A percentile compares a stretch with the other conserved stretches of the same genome.
Conservation (phyloP, 208 protist genomes). For the Leishmania aethiopica region DNA sequence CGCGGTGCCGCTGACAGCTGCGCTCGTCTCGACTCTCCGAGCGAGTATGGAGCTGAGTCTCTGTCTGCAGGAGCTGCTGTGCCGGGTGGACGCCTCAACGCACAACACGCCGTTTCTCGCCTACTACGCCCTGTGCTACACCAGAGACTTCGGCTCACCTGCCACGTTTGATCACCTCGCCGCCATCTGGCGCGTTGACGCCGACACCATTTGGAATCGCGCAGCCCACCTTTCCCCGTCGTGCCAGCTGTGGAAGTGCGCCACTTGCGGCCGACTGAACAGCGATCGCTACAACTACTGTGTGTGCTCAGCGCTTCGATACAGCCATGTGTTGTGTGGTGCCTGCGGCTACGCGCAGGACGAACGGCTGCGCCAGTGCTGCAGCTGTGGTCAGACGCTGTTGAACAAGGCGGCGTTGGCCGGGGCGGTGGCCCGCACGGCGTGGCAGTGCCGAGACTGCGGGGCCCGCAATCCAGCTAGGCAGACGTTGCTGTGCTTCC, state of each 20-base stretch:
- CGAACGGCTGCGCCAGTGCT: conserved; percentile 67
- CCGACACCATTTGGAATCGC: conserved; percentile 45
- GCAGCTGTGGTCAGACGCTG: conserved; percentile 56
- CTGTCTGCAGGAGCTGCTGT: conserved; percentile 61
- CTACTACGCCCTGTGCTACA: conserved; percentile 81
- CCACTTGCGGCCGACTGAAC: conserved; percentile 76
- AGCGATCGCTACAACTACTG: conserved; percentile 92
- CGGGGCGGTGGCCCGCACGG: conserved; percentile 53
- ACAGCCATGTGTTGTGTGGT: conserved; percentile 68
- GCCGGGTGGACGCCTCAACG: conserved; percentile 56
- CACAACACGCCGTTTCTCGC: conserved; percentile 66
- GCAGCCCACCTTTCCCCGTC: conserved; percentile 42
- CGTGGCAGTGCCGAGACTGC: conserved; percentile 71
- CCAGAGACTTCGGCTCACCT: conserved; percentile 46
- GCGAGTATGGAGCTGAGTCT: conserved; percentile 27
- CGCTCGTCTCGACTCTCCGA: conserved; percentile 25
- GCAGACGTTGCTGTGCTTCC: conserved; percentile 69
- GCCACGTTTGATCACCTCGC: conserved; percentile 71
- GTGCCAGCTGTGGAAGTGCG: conserved; percentile 83
- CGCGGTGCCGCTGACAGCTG: conserved; percentile 26
- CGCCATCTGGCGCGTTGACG: conserved; percentile 66
- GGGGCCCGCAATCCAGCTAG: conserved; percentile 68
- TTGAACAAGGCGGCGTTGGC: conserved; percentile 6
- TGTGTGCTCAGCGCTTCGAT: conserved; percentile 81
- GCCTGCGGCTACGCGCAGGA: conserved; percentile 78